phyloP scores from a whole-genome alignment of 2,329 filamentous ascomycete genomes.

The Beauveria sp. region DNA sequence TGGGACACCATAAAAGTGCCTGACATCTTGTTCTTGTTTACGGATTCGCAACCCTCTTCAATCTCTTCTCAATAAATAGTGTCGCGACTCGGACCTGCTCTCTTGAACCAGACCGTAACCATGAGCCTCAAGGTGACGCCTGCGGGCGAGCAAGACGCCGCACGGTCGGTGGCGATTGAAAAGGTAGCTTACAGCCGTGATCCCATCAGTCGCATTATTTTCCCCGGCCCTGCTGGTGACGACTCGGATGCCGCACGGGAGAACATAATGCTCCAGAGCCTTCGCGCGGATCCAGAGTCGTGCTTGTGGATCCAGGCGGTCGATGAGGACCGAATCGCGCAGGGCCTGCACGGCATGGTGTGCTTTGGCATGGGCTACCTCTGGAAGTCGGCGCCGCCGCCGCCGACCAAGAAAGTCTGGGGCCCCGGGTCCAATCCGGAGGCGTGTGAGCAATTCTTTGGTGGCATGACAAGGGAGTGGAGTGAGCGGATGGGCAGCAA shows the following conservation, averaged over 20 bases:
- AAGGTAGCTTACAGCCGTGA: conserved; percentile 9
- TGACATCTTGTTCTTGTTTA: background rate
- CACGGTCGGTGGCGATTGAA: conserved; percentile 10
- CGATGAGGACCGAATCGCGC: conserved; percentile 24
- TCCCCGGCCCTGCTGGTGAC: conserved; percentile 19
- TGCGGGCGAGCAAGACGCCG: conserved; percentile 6
- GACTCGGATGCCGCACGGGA: conserved; percentile 17
- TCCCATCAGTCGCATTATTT: conserved; percentile 25
- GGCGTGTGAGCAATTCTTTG: conserved; percentile 25
- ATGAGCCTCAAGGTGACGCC: conserved; percentile 9
- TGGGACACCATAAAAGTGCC: background rate
- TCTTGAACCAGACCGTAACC: background rate
- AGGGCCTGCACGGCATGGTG: conserved; percentile 22
- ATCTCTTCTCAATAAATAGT: background rate
- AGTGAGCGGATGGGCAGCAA: conserved; percentile 24
- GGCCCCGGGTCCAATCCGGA: conserved; percentile 26
- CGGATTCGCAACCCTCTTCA: background rate
- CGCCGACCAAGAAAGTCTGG: conserved; percentile 19
- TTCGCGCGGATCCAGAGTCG: conserved; percentile 18
- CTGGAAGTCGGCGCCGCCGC: conserved; percentile 21
- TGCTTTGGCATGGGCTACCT: conserved; percentile 31
- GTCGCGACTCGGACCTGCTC: too few relatives aligned
- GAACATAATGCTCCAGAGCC: conserved; percentile 16
- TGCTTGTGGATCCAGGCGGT: conserved; percentile 29
- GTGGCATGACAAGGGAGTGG: conserved; percentile 23